Evolutionary conservation across 176 grass and related monocot species (phyloP).

Genomic region (Carex cristatella): DNA sequence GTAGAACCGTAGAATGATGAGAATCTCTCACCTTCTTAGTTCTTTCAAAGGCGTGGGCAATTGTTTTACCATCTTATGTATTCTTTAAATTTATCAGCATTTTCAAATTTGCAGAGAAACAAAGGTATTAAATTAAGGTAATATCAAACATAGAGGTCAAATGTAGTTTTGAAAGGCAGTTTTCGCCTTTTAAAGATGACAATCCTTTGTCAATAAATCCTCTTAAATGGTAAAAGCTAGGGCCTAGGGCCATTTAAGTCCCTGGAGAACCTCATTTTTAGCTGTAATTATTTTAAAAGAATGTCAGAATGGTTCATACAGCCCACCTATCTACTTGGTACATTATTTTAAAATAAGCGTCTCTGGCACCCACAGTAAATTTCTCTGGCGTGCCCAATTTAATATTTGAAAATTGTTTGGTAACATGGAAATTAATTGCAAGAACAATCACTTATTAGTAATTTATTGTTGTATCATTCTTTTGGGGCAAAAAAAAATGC

Average conservation of each 20-base stretch:
- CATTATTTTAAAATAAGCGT: neutral
- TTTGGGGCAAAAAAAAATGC: neutral
- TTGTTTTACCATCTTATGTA: neutral
- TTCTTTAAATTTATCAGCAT: neutral
- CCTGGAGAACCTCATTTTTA: no score
- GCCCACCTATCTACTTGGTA: neutral
- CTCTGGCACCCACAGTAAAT: neutral
- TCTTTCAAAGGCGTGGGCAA: neutral
- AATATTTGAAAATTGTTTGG: neutral
- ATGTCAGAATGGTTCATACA: neutral
- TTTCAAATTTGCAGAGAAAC: neutral
- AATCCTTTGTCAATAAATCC: neutral
- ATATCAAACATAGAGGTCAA: neutral
- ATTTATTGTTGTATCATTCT: neutral
- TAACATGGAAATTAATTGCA: neutral
- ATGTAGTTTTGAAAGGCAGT: neutral
- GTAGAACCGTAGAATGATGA: neutral
- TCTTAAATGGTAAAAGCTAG: neutral
- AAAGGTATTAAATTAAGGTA: neutral
- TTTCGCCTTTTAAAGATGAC: neutral
- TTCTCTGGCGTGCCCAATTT: neutral
- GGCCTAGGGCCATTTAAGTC: neutral
- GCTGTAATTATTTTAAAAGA: neutral
- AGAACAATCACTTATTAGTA: neutral
- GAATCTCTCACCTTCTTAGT: neutral